Base-by-base conservation (phyloP, 208 protist species). In the Wallacemonas sp. region DNA sequence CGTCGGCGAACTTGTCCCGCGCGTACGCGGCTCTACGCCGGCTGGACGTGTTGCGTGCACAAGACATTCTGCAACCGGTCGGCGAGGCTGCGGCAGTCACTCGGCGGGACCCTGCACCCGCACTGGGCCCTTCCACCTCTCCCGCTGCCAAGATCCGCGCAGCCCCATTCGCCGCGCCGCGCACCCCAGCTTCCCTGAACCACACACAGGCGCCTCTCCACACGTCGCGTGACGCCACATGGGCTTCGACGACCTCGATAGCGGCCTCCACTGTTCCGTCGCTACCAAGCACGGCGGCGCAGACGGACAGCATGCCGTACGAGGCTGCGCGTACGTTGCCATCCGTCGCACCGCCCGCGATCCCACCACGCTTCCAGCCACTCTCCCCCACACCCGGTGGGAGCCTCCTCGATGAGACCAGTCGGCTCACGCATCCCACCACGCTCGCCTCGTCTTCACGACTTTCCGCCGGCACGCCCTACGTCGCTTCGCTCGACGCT, bases 1-100 rank as follows among this genome's bases (percentile, higher is more conserved):
- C 52, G 63, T 71, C 33, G 26, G 75, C 57, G 67, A 77, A 21
- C 34, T 79, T 91, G 12, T 85, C 77, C 19, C 70, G 76, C 22
- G 85, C 85, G 0, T 92, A 92, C 64, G 85, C 85, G 3, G 76
- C 84, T 29, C 77, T 92, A 26, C 73, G 71, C 26, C 79, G 84
- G 24, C 66, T 92, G 0, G 85, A 92, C 38, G 42, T 78, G 4
- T 63, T 92, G 46, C 68, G 79, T 10, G 71, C 76, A 39, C 69
- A 83, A 33, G 73, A 83, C 58, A 68, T 89, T 26, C 36, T 76
- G 0, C 38, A 81, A 22, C 80, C 80, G 15, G 13, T 85, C 1
- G 45, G 9, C n/a, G n/a, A n/a, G n/a, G n/a, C n/a, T n/a, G n/a
- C n/a, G n/a, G n/a, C n/a, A n/a, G n/a, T n/a, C n/a, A n/a, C n/a